These are phyloP conservation scores for Diplocarpon rosae DNA, from an alignment of 2,329 filamentous ascomycete genomes.

Conservation along the genomic window DNA sequence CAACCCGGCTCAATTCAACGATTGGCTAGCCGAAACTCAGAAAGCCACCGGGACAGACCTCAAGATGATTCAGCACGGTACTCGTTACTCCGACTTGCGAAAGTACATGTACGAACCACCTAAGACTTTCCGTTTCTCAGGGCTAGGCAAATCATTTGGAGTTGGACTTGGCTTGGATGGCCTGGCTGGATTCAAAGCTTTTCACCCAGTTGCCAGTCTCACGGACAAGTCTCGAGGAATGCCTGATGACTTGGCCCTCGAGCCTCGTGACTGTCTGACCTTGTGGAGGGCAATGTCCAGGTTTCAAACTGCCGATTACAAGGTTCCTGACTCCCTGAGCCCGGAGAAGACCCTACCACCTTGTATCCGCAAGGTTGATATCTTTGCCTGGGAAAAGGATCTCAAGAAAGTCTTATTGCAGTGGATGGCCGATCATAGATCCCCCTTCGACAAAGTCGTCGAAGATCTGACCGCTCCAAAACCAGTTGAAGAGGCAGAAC, in stretches of 20 bases:
- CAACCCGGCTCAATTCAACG: constrained; percentile 58
- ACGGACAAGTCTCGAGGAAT: constrained; percentile 50
- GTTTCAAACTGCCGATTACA: constrained; percentile 39
- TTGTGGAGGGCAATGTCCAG: constrained; percentile 56
- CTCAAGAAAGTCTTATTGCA: constrained; percentile 46
- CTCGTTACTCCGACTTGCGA: constrained; percentile 67
- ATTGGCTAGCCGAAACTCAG: constrained; percentile 57
- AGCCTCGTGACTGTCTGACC: constrained; percentile 58
- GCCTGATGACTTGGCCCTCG: constrained; percentile 56
- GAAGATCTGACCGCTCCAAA: constrained; percentile 32
- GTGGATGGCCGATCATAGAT: constrained; percentile 46
- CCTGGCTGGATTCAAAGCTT: constrained; percentile 23
- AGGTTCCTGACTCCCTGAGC: constrained; percentile 38
- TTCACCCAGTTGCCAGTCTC: constrained; percentile 57
- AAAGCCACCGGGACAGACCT: constrained; percentile 50
- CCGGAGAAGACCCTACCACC: constrained; percentile 38
- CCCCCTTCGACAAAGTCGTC: constrained; percentile 35
- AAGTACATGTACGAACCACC: constrained; percentile 57
- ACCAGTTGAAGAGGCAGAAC: constrained; percentile 1
- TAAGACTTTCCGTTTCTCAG: constrained; percentile 29
- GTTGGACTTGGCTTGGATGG: constrained; percentile 35
- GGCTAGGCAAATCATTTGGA: constrained; percentile 27
- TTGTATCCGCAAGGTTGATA: constrained; percentile 52
- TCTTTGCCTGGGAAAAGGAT: constrained; percentile 51
- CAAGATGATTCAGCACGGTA: constrained; percentile 55